Evolutionary conservation across 148 eudicot species (phyloP).

Genomic region (Chenopodium quinoa): DNA sequence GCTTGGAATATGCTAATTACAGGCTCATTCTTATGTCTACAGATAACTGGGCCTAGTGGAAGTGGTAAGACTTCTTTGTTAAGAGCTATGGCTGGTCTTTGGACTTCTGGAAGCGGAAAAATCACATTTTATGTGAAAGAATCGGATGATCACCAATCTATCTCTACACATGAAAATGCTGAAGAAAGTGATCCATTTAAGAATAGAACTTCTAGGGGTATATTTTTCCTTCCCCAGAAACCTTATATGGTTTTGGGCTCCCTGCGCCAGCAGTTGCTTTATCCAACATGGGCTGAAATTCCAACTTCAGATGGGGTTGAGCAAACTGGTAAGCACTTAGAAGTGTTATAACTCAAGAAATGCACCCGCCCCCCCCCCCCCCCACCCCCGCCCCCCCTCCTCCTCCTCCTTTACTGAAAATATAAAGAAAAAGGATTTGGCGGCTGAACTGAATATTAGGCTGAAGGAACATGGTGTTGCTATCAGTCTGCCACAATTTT

Average conservation of each 20-base stretch:
- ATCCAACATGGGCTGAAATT: conserved; percentile 80
- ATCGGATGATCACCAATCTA: conserved; percentile 25
- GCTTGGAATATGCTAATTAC: conserved; percentile 1
- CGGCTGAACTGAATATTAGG: not conserved
- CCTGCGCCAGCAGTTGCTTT: conserved; percentile 92
- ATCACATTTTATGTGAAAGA: conserved; percentile 56
- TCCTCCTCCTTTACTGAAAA: not conserved
- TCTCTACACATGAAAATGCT: conserved; percentile 18
- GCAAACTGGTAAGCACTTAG: conserved; percentile 48
- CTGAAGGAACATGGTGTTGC: not conserved
- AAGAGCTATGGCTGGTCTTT: conserved; percentile 96
- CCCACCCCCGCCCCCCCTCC: not conserved
- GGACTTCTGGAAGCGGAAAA: conserved; percentile 83
- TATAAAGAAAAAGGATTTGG: not conserved
- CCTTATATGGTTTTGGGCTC: conserved; percentile 98
- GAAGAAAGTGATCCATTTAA: conserved; percentile 29
- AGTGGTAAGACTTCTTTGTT: conserved; percentile 90
- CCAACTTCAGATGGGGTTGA: conserved; percentile 37
- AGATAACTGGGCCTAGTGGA: conserved; percentile 97
- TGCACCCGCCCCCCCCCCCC: not conserved
- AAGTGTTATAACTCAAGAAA: not conserved
- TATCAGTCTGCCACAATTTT: not conserved
- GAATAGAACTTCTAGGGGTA: conserved; percentile 50
- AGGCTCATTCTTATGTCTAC: conserved; percentile 26
- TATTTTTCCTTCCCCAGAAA: conserved; percentile 92